Evolutionary conservation across 2,329 filamentous ascomycete genomes (phyloP), one percentile per base, ranked within the genome.

Genomic region (Sclerotinia nivalis): DNA sequence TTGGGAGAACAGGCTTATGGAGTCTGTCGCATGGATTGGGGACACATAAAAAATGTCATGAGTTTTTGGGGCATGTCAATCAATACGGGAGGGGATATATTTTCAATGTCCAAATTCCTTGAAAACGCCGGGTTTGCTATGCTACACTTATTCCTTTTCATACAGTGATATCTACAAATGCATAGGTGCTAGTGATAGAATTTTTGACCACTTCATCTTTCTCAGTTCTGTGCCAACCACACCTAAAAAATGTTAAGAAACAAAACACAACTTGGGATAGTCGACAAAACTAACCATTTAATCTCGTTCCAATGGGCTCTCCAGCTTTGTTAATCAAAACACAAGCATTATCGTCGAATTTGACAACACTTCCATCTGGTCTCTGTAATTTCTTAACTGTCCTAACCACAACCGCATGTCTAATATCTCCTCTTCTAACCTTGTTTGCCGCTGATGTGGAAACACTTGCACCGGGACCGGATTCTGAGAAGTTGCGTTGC

Each of bases 321-420:
- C 96, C 96, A 13, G 93, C 87, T 87, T 98, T 99, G 84, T 96
- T 98, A 81, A 99, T 91, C 75, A 99, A 84, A 59, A 99, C 96
- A 80, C 96, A 99, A 61, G 96, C 96, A 81, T 99, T 99, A 82
- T 99, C 96, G 82, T 97, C 96, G 80, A 99, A 99, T 75, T 90
- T 90, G 74, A 99, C 90, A 60, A 96, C 89, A 78, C 91, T 94
- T 66, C 96, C 96, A 83, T 99, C 96, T 45, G 88, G 88, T 73
- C 96, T 87, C 81, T 96, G 92, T 72, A 91, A 88, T 82, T 94
- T 91, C 83, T 98, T 97, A 77, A 85, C 88, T 50, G 95, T 97
- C 73, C 96, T 91, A 71, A 99, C 96, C 37, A 99, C 89, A 58
- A 99, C 93, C 28, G 96, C 96, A 81, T 99, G 96, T 74, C 95